Conservation (phyloP, 352 stramenopile species). For the Thalassiosira livingstoniorum region DNA sequence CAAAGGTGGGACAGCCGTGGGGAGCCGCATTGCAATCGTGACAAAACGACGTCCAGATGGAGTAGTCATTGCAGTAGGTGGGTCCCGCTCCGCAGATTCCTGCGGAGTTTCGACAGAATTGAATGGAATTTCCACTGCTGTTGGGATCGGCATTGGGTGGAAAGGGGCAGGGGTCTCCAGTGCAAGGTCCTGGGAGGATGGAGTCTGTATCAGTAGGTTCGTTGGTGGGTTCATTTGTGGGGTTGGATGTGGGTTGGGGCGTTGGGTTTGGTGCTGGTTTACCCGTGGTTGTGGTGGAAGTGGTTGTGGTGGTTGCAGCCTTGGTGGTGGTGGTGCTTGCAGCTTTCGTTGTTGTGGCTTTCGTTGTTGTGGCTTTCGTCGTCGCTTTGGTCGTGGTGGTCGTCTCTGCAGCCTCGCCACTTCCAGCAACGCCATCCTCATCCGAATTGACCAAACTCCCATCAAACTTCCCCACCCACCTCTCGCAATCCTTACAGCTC, state of each 20-base stretch:
- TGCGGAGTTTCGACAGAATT: slow-evolving; percentile 48
- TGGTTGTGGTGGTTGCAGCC: neutral
- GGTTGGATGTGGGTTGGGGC: neutral
- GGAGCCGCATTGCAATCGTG: slow-evolving; percentile 26
- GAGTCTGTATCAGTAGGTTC: neutral
- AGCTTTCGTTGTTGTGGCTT: neutral
- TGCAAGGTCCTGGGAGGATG: slow-evolving; percentile 25
- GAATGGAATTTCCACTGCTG: slow-evolving; percentile 14
- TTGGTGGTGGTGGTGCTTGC: neutral
- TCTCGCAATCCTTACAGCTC: slow-evolving; percentile 40
- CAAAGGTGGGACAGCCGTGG: slow-evolving; percentile 38
- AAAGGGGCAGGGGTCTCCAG: slow-evolving; percentile 38
- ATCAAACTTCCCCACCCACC: slow-evolving; percentile 28
- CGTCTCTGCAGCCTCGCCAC: neutral
- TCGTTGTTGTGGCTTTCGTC: neutral
- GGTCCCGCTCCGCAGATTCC: slow-evolving; percentile 62
- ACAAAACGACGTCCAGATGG: slow-evolving; percentile 43
- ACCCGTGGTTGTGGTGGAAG: neutral
- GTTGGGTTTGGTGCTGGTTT: slow-evolving; percentile 8
- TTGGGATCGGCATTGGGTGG: slow-evolving; percentile 25
- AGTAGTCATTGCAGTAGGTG: slow-evolving; percentile 57
- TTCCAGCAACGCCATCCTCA: neutral
- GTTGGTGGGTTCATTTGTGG: slow-evolving; percentile 10
- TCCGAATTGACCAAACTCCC: neutral
- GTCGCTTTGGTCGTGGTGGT: slow-evolving; percentile 1